Base-by-base conservation (phyloP, 805 yeast species). In the Kazachstania bromeliacearum region DNA sequence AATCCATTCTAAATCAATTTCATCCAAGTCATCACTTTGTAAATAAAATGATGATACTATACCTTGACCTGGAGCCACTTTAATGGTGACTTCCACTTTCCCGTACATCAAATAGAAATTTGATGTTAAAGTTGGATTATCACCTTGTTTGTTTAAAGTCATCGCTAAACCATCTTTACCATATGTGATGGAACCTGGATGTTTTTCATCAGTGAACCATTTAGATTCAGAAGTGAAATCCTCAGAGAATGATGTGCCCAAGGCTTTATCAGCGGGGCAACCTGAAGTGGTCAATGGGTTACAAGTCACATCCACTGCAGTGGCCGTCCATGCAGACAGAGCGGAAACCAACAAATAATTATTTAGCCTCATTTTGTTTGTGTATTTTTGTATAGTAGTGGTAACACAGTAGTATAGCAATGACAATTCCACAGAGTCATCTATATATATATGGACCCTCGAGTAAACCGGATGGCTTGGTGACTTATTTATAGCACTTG, bases 101-200 rank as follows among this genome's bases (percentile, higher is more conserved):
- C 96, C 96, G 58, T 78, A 88, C 92, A 87, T 83, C 48, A 88
- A 73, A 62, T 85, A 85, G 57, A 81, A 85, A 43, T 79, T 71
- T 4, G 95, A 84, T 46, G 68, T 70, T 37, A 85, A 60, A 5
- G 87, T 71, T 3, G 96, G 96, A 53, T 83, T 81, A 54, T 85
- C 92, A 40, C 66, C 77, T 46, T 79, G 66, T 45, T 77, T 64
- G 2, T 70, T 64, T 28, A 88, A 56, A 1, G 79, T 70, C 47
- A 88, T 57, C 27, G 61, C 51, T 9, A 78, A 59, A n/a, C 96
- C 96, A 6, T 62, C 64, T 7, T 64, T 45, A 47, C 67, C 67
- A 34, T 66, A 69, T 3, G 73, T 55, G 40, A 71, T 53, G 19
- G 63, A 55, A 16, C 74, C 71, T 7, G 68, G 63, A 22, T 57